A percentile compares a stretch with the other conserved stretches of the same genome.
Evolutionary conservation across 1,284 basidiomycete genomes (phyloP).

Genomic region (Ganoderma lucidum): DNA sequence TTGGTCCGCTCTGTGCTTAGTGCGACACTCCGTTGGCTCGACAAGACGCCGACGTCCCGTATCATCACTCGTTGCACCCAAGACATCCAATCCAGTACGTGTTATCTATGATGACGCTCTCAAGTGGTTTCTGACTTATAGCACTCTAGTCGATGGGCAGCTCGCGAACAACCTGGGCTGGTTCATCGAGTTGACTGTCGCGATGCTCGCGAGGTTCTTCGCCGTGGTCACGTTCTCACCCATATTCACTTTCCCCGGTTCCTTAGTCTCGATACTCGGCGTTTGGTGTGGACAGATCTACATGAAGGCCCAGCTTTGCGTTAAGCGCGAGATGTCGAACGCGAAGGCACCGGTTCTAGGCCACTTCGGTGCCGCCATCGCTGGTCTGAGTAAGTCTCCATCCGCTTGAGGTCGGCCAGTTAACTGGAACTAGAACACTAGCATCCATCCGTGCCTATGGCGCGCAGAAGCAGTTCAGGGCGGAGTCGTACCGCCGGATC

Average conservation of each 20-base stretch:
- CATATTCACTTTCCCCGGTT: constrained; percentile 49
- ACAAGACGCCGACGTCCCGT: constrained; percentile 57
- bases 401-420: too few relatives aligned
- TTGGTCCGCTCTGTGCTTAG: constrained; percentile 63
- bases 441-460: constrained; percentile 71
- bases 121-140: not conserved
- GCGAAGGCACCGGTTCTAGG: constrained; percentile 72
- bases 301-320: constrained; percentile 77
- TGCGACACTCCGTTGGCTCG: constrained; percentile 53
- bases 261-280: constrained; percentile 53
- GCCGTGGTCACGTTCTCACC: constrained; percentile 59
- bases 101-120: too few relatives aligned
- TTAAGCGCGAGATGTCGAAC: constrained; percentile 82
- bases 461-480: constrained; percentile 55
- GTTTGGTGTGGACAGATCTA: constrained; percentile 60
- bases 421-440: constrained; percentile 30
- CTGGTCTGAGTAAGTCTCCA: constrained; percentile 60
- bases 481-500: constrained; percentile 54
- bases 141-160: constrained; percentile 43
- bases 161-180: constrained; percentile 37
- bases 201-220: constrained; percentile 48
- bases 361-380: constrained; percentile 74
- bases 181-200: constrained; percentile 41
- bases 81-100: constrained; percentile 56
- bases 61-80: constrained; percentile 67